These are phyloP conservation scores for Neurospora sp. DNA, from an alignment of 495 filamentous ascomycete genomes.

Conservation along the genomic window DNA sequence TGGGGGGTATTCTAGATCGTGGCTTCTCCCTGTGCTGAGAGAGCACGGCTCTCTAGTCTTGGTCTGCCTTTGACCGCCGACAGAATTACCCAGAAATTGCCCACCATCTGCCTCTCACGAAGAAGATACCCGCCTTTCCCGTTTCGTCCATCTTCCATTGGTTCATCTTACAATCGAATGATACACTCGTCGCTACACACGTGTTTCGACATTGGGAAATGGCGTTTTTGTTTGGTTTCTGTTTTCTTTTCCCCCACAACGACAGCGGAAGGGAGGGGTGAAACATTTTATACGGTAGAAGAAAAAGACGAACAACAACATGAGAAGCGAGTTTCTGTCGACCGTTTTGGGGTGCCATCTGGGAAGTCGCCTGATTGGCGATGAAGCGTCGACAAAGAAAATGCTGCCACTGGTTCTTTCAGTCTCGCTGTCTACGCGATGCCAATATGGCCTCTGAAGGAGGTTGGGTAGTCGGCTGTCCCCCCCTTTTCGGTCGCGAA, in stretches of 20 bases:
- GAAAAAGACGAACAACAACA: background rate
- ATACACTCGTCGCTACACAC: background rate
- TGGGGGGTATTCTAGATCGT: background rate
- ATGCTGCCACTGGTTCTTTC: background rate
- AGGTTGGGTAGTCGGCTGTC: background rate
- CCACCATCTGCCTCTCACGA: background rate
- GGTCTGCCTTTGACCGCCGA: background rate
- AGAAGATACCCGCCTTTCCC: background rate
- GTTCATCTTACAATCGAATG: background rate
- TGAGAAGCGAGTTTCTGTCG: background rate
- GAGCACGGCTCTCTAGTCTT: background rate
- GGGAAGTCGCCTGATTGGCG: constrained; percentile 6
- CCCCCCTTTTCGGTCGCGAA: background rate
- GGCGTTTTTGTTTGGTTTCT: background rate
- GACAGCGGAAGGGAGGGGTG: background rate
- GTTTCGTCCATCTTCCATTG: background rate
- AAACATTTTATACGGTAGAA: background rate
- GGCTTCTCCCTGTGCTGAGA: background rate
- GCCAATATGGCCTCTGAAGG: constrained; percentile 7
- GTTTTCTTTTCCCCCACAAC: background rate
- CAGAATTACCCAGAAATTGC: background rate
- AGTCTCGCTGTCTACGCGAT: constrained; percentile 15
- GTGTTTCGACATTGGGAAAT: background rate
- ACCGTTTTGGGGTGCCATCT: background rate
- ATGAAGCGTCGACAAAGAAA: constrained; percentile 19